These are phyloP conservation scores for Coemansia nantahalensis DNA, from an alignment of 192 early-diverging fungal species.

Conservation along the genomic window DNA sequence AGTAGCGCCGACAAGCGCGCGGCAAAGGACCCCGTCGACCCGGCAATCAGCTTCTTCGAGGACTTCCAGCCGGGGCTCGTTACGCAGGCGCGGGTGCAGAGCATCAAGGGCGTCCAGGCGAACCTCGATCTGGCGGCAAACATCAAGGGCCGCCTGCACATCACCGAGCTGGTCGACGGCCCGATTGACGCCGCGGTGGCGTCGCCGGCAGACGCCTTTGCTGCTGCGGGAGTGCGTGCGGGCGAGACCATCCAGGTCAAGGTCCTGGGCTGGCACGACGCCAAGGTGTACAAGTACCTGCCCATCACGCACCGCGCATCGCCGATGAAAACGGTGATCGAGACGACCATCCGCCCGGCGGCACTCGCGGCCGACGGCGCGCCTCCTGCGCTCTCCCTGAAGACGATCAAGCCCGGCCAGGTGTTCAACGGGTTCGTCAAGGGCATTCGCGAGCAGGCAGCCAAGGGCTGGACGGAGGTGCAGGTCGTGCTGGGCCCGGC, in stretches of 20 bases:
- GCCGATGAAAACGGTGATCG: constrained; percentile 55
- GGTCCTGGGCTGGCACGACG: constrained; percentile 65
- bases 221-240: constrained; percentile 16
- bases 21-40: constrained; percentile 46
- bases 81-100: constrained; percentile 42
- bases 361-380: constrained; percentile 35
- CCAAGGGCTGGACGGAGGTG: constrained; percentile 9
- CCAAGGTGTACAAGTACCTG: constrained; percentile 62
- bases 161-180: constrained; percentile 63
- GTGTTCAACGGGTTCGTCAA: constrained; percentile 52
- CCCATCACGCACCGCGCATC: constrained; percentile 60
- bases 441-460: constrained; percentile 16
- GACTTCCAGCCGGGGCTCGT: constrained; percentile 50
- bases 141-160: constrained; percentile 71
- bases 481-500: constrained; percentile 17
- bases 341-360: constrained; percentile 57
- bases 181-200: constrained; percentile 33
- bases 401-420: constrained; percentile 39
- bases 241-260: constrained; percentile 57
- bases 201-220: constrained; percentile 29
- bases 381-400: constrained; percentile 13
- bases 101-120: constrained; percentile 56
- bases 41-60: constrained; percentile 45
- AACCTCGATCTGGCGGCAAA: constrained; percentile 67
- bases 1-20: constrained; percentile 11